Percentiles rank a stretch among this genome's conserved stretches.
phyloP scores from a whole-genome alignment of 1,139 yeast genomes.

The Wickerhamomyces sp. region DNA sequence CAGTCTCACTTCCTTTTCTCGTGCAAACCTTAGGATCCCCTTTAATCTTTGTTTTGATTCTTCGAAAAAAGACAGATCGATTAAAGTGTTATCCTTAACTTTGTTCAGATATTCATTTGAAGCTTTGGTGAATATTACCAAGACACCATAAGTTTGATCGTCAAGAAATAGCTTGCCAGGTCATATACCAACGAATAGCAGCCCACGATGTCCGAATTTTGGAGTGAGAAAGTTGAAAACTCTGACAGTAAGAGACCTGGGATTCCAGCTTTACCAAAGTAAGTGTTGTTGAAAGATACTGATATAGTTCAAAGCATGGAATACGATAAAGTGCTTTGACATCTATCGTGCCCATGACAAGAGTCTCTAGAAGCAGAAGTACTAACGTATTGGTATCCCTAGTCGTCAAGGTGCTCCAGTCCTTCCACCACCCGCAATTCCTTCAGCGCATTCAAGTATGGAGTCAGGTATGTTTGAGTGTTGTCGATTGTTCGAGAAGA shows the following conservation, averaged over 20 bases:
- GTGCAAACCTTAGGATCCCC: too few relatives aligned
- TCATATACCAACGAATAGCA: too few relatives aligned
- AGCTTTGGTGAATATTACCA: too few relatives aligned
- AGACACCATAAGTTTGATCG: too few relatives aligned
- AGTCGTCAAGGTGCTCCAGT: slow-evolving; percentile 30
- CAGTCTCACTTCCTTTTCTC: too few relatives aligned
- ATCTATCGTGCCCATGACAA: too few relatives aligned
- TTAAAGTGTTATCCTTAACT: background rate
- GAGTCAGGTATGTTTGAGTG: slow-evolving; percentile 19
- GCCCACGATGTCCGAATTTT: slow-evolving; percentile 12
- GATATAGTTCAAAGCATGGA: background rate
- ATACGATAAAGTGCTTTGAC: too few relatives aligned
- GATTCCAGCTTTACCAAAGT: slow-evolving; percentile 23
- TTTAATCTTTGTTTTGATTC: background rate
- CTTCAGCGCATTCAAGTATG: slow-evolving; percentile 18
- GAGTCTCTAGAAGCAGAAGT: background rate
- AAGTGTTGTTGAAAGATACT: slow-evolving; percentile 5
- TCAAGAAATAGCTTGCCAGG: too few relatives aligned
- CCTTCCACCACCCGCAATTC: slow-evolving; percentile 26
- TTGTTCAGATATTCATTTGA: too few relatives aligned
- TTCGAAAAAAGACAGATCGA: background rate
- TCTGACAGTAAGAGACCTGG: slow-evolving; percentile 14
- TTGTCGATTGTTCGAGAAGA: too few relatives aligned
- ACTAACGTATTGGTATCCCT: slow-evolving; percentile 9
- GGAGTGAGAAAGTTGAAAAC: slow-evolving; percentile 13